Conservation (phyloP, 2,329 filamentous ascomycete genomes). For the Epichloe gansuensis region DNA sequence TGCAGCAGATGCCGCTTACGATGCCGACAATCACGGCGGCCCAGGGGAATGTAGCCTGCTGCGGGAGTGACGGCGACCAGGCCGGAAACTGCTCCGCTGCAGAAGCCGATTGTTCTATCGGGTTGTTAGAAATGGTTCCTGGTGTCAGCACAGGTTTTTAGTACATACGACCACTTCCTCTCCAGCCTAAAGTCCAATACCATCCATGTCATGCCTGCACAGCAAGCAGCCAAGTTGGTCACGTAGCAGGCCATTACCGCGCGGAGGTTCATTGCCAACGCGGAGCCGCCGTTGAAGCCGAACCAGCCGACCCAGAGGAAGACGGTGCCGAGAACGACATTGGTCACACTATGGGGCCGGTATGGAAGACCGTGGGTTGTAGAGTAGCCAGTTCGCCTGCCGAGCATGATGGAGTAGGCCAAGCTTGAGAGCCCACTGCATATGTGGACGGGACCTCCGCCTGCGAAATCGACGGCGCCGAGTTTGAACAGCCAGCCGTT, state of each 20-base stretch:
- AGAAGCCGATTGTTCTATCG: conserved; percentile 77
- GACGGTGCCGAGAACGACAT: conserved; percentile 61
- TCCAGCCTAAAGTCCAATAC: conserved; percentile 84
- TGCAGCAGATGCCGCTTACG: conserved; percentile 54
- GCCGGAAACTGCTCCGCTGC: conserved; percentile 76
- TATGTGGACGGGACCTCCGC: conserved; percentile 65
- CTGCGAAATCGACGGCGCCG: conserved; percentile 62
- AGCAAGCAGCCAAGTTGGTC: conserved; percentile 75
- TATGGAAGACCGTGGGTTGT: conserved; percentile 51
- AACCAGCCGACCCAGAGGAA: conserved; percentile 93
- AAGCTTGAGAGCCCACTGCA: conserved; percentile 59
- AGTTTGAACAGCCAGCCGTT: conserved; percentile 60
- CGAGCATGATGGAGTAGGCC: conserved; percentile 62
- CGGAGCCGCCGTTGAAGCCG: conserved; percentile 85
- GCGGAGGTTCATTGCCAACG: conserved; percentile 69
- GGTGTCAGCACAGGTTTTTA: background rate
- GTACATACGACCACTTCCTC: conserved; percentile 53
- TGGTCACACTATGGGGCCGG: conserved; percentile 61
- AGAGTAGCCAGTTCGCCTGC: conserved; percentile 52
- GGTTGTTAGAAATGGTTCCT: background rate
- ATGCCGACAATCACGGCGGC: conserved; percentile 46
- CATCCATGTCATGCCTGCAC: conserved; percentile 74
- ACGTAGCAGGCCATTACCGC: conserved; percentile 83
- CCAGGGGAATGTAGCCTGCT: conserved; percentile 67
- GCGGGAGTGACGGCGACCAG: conserved; percentile 80